Evolutionary conservation across 352 stramenopile genomes (phyloP).

Genomic region (Globisporangium recalcitrans): DNA sequence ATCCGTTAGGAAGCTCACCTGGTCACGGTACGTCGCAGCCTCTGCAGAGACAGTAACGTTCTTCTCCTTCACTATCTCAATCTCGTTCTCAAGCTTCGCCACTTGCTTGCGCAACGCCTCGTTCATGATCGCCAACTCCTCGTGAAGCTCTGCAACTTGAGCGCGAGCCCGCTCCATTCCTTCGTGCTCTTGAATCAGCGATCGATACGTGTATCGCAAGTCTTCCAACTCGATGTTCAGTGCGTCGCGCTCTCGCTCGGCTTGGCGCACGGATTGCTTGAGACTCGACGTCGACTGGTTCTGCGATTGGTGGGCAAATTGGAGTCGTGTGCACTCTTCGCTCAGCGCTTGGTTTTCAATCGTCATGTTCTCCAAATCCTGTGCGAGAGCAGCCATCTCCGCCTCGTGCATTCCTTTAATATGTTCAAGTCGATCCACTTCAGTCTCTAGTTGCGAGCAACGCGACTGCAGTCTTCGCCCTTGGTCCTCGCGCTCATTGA

Average conservation of each 20-base stretch:
- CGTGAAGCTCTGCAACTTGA: slow-evolving; percentile 48
- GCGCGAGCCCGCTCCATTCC: slow-evolving; percentile 50
- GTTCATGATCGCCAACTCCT: slow-evolving; percentile 60
- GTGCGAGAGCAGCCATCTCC: slow-evolving; percentile 54
- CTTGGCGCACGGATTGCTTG: slow-evolving; percentile 50
- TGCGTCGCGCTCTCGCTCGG: slow-evolving; percentile 62
- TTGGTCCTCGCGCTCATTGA: slow-evolving; percentile 51
- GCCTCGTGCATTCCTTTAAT: slow-evolving; percentile 61
- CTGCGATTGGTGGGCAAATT: slow-evolving; percentile 45
- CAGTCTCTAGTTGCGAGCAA: slow-evolving; percentile 39
- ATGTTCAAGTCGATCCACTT: slow-evolving; percentile 52
- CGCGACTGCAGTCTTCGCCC: slow-evolving; percentile 34
- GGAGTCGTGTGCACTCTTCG: slow-evolving; percentile 65
- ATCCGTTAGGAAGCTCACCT: slow-evolving; percentile 75
- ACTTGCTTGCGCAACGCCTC: slow-evolving; percentile 65
- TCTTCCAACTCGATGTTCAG: slow-evolving; percentile 77
- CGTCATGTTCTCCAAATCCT: slow-evolving; percentile 87
- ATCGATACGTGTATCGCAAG: slow-evolving; percentile 63
- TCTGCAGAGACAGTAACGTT: slow-evolving; percentile 52
- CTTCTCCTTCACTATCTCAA: slow-evolving; percentile 45
- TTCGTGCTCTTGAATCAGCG: slow-evolving; percentile 69
- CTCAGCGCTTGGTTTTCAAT: slow-evolving; percentile 83
- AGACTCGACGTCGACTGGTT: slow-evolving; percentile 48
- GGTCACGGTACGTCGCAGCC: slow-evolving; percentile 58
- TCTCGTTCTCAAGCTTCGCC: slow-evolving; percentile 48